Conservation (phyloP, 768 basidiomycete species). For the Lactifluus piperatus region DNA sequence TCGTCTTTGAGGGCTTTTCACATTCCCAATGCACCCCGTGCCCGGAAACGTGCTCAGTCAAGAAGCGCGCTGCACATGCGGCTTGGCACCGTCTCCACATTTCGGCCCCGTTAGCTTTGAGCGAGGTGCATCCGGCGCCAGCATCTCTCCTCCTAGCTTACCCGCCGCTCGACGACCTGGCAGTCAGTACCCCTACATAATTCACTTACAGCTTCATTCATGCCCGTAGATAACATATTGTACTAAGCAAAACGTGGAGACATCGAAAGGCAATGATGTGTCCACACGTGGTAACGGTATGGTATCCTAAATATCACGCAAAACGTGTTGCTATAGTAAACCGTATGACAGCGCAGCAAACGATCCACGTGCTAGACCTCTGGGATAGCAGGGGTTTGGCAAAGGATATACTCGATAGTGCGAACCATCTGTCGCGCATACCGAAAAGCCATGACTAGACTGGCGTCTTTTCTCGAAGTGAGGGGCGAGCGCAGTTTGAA, state of each 20-base stretch:
- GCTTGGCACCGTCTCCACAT: too few relatives aligned
- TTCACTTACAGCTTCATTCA: not conserved
- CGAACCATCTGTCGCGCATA: not conserved
- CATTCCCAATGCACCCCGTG: not conserved
- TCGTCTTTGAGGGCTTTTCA: not conserved
- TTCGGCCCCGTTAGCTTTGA: too few relatives aligned
- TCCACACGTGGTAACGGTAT: not conserved
- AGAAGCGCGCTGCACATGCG: not conserved
- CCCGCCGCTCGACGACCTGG: not conserved
- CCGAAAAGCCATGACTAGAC: not conserved
- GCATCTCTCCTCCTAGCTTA: not conserved
- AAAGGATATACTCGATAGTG: not conserved
- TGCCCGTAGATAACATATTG: not conserved
- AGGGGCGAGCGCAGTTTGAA: constrained; percentile 29
- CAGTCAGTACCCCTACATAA: too few relatives aligned
- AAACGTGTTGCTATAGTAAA: not conserved
- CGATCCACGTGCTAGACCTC: not conserved
- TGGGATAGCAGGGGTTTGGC: not conserved
- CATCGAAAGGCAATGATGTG: not conserved
- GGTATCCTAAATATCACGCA: too few relatives aligned
- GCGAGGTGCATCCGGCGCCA: not conserved
- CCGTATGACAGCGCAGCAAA: not conserved
- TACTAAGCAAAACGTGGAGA: too few relatives aligned
- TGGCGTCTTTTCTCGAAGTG: not conserved
- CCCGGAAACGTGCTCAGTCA: too few relatives aligned